phyloP scores from a whole-genome alignment of 805 yeast genomes.

The Schwanniomyces polymorphus region DNA sequence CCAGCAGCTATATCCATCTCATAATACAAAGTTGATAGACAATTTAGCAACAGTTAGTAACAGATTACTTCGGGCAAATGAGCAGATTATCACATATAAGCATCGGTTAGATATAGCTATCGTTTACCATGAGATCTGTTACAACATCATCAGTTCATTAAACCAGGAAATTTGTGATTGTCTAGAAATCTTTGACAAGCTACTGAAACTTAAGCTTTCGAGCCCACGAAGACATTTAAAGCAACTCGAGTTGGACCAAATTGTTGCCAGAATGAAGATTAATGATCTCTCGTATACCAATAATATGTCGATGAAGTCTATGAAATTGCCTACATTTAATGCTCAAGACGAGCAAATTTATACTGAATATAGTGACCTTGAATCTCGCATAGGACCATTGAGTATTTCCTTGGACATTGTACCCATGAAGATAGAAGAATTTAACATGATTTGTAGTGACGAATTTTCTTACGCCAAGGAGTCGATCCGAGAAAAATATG shows the following conservation, averaged over 20 bases:
- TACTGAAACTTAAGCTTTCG: slow-evolving; percentile 17
- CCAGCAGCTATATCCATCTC: not conserved
- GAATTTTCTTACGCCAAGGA: slow-evolving; percentile 28
- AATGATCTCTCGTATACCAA: slow-evolving; percentile 12
- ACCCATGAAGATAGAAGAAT: slow-evolving; percentile 50
- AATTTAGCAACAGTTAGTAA: slow-evolving; percentile 28
- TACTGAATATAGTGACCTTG: slow-evolving; percentile 41
- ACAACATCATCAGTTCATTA: slow-evolving; percentile 21
- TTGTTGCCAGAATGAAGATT: slow-evolving; percentile 22
- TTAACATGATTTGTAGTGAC: slow-evolving; percentile 18
- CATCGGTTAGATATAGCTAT: slow-evolving; percentile 26
- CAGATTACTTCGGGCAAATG: slow-evolving; percentile 24
- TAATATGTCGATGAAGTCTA: slow-evolving; percentile 14
- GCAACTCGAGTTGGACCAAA: slow-evolving; percentile 15
- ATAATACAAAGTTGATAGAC: slow-evolving; percentile 11
- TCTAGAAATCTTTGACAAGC: slow-evolving; percentile 11
- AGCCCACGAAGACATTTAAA: slow-evolving; percentile 15
- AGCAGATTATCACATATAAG: slow-evolving; percentile 16
- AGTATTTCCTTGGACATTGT: slow-evolving; percentile 52
- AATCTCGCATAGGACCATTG: slow-evolving; percentile 48
- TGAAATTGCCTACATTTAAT: slow-evolving; percentile 31
- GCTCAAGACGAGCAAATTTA: slow-evolving; percentile 34
- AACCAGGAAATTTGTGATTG: slow-evolving; percentile 26
- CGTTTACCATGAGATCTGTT: slow-evolving; percentile 25
- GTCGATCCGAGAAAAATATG: slow-evolving; percentile 37